Evolutionary conservation across 371 early-diverging fungal species (phyloP).

Genomic region (Mycotypha africana): DNA sequence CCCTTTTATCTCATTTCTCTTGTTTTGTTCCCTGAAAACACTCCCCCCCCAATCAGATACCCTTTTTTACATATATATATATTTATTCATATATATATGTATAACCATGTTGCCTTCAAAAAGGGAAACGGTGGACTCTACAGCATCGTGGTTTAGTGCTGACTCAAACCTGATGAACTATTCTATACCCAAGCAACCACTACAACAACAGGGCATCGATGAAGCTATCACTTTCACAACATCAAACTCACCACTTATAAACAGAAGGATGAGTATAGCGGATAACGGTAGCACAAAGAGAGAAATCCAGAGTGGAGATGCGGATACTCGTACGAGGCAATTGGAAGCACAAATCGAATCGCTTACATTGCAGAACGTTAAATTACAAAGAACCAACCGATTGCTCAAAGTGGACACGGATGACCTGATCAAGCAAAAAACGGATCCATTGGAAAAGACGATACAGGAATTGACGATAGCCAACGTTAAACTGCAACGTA

Average conservation of each 20-base stretch:
- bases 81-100: no score
- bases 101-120: no score
- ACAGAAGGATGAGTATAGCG: no score
- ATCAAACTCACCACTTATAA: not conserved
- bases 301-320: slow-evolving; percentile 38
- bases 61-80: no score
- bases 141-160: slow-evolving; percentile 33
- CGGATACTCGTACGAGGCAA: slow-evolving; percentile 35
- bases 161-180: slow-evolving; percentile 51
- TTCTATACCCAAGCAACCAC: slow-evolving; percentile 35
- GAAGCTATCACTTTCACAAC: no score
- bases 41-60: no score
- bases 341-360: slow-evolving; percentile 41
- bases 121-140: not conserved
- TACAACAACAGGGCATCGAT: not conserved
- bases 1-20: no score
- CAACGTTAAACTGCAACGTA: slow-evolving; percentile 42
- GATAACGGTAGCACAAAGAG: slow-evolving; percentile 7
- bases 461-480: slow-evolving; percentile 34
- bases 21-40: no score
- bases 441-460: slow-evolving; percentile 34
- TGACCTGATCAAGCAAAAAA: slow-evolving; percentile 43
- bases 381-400: slow-evolving; percentile 43
- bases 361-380: slow-evolving; percentile 42
- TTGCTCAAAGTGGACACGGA: slow-evolving; percentile 46